A percentile compares a stretch with the other conserved stretches of the same genome.
These are phyloP conservation scores for Streptanthus diversifolius DNA, from an alignment of 345 rosid species.

Conservation along the genomic window DNA sequence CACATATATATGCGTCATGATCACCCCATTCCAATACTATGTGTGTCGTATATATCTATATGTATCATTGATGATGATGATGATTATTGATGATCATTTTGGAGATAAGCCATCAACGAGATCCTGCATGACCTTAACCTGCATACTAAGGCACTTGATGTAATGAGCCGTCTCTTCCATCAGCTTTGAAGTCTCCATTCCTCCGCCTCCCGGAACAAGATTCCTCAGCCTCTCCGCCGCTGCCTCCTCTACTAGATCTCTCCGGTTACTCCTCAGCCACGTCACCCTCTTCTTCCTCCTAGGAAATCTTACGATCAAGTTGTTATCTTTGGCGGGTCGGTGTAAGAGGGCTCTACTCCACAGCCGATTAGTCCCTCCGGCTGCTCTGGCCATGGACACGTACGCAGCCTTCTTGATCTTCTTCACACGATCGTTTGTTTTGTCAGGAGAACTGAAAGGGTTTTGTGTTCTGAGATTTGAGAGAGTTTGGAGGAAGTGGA, in stretches of 20 bases:
- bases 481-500: conserved; percentile 33
- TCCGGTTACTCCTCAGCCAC: conserved; percentile 8
- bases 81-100: conserved; percentile 16
- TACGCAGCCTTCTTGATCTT: conserved; percentile 39
- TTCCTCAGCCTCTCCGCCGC: conserved; percentile 20
- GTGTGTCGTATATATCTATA: conserved; percentile 10
- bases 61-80: conserved; percentile 1
- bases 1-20: conserved; percentile 16
- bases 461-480: conserved; percentile 27
- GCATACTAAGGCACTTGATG: conserved; percentile 37
- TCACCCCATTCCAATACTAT: conserved; percentile 19
- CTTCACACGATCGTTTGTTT: conserved; percentile 10
- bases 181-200: conserved; percentile 32
- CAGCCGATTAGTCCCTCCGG: conserved; percentile 15
- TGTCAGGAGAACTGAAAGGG: background rate
- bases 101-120: conserved; percentile 30
- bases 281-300: conserved; percentile 16
- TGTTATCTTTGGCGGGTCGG: conserved; percentile 4
- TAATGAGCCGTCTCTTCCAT: conserved; percentile 40
- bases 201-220: conserved; percentile 37
- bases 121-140: conserved; percentile 35
- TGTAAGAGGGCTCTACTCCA: conserved; percentile 37
- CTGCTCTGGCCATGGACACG: conserved; percentile 35
- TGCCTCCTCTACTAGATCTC: conserved; percentile 9
- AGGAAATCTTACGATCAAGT: background rate